Evolutionary conservation across 257 asterid species (phyloP).

Genomic region (Solanum lycopersicoides): DNA sequence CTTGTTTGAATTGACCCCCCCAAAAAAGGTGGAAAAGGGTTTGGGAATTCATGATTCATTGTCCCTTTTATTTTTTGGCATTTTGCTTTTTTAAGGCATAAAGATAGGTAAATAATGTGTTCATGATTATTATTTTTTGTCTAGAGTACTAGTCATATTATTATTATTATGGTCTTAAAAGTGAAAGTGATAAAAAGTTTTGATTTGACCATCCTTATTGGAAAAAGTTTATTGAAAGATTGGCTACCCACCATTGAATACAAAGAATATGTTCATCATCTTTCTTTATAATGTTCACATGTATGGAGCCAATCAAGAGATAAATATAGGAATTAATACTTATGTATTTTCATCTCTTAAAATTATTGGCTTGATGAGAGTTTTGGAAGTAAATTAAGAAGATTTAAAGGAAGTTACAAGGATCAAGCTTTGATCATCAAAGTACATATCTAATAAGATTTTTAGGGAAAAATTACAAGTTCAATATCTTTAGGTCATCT

Average conservation of each 20-base stretch:
- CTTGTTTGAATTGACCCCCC: not conserved
- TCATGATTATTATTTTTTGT: slow-evolving; percentile 22
- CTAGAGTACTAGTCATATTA: slow-evolving; percentile 7
- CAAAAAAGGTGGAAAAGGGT: not conserved
- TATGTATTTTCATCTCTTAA: not conserved
- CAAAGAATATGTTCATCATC: not conserved
- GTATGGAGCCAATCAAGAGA: not conserved
- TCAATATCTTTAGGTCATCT: not conserved
- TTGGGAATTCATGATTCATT: not conserved
- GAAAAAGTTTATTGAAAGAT: not conserved
- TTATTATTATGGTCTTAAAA: not conserved
- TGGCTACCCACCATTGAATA: not conserved
- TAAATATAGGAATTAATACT: not conserved
- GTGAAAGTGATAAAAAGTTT: slow-evolving; percentile 6
- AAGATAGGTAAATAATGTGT: slow-evolving; percentile 23
- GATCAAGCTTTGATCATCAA: not conserved
- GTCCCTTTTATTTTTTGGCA: not conserved
- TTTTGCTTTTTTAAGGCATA: not conserved
- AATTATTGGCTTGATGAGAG: not conserved
- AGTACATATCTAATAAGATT: not conserved
- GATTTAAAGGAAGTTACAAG: not conserved
- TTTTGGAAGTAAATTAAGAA: not conserved
- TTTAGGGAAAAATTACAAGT: not conserved
- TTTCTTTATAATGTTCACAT: not conserved
- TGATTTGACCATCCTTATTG: slow-evolving; percentile 22